Evolutionary conservation across 1,139 yeast species (phyloP), one percentile per base, ranked within the genome.

Genomic region (Kluyveromyces marxianus): DNA sequence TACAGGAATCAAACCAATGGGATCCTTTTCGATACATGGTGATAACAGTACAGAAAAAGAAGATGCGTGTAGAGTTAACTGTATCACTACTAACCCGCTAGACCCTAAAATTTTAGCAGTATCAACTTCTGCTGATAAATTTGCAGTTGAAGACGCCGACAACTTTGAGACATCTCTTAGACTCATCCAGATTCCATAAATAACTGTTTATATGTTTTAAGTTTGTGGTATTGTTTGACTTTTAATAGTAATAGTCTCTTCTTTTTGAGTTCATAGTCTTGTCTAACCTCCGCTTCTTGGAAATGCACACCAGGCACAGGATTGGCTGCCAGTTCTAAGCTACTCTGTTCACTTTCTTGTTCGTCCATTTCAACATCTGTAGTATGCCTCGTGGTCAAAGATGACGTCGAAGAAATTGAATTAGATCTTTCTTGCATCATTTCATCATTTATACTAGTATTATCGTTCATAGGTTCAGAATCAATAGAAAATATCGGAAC

Each of bases 321-420:
- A 26, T 40, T 27, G 6, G 30, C 34, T 8, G 31, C 8, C 25
- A 29, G 26, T 10, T 35, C 43, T 10, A 42, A 31, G 30, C 46
- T 44, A 37, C 45, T 44, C 25, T 45, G 40, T 21, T 28, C 41
- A 33, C 50, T 44, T 36, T 43, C 36, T 35, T 37, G 41, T 24
- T 44, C 44, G 34, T 48, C 56, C 62, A 60, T 60, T 33, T 59
- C 62, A 1, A 59, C 54, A 40, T 61, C 66, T 6, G 38, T 37
- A 7, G 47, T 39, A 28, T 40, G 40, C 38, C 63, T 59, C 51
- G 35, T 51, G 51, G 21, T 47, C 45, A 7, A 34, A 7, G 43
- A 40, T 3, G 43, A 40, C 2, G 43, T 34, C 24, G 43, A 33
- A 3, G 43, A 40, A 5, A 40, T 27, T 4, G 43, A 40, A 28